phyloP scores from a whole-genome alignment of 805 yeast species.

The Yarrowia hollandica region DNA sequence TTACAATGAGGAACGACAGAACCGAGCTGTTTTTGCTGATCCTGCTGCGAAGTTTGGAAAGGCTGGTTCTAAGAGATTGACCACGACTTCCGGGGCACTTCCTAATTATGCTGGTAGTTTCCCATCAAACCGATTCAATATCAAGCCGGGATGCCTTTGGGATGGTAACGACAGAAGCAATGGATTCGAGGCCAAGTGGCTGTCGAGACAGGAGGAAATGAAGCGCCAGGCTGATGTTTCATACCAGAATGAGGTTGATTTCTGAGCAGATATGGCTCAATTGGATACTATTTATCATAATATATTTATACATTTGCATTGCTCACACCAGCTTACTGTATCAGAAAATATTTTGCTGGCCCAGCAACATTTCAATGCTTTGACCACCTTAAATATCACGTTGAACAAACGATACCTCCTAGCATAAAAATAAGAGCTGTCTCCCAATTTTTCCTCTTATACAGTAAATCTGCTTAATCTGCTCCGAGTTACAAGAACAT shows the following conservation, averaged over 20 bases:
- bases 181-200: constrained; percentile 19
- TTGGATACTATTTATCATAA: not conserved
- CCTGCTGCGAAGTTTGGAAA: constrained; percentile 20
- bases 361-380: too few species aligned
- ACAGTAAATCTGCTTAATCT: too few species aligned
- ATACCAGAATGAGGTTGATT: constrained; percentile 22
- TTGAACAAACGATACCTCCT: too few species aligned
- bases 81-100: not conserved
- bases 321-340: not conserved
- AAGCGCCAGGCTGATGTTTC: constrained; percentile 1
- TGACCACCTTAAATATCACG: too few species aligned
- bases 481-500: too few species aligned
- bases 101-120: not conserved
- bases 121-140: constrained; percentile 17
- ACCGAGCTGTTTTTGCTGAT: constrained; percentile 5
- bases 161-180: constrained; percentile 11
- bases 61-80: not conserved
- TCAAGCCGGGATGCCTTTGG: constrained; percentile 22
- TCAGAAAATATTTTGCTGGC: too few species aligned
- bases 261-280: not conserved
- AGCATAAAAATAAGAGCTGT: too few species aligned
- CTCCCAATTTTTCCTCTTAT: too few species aligned
- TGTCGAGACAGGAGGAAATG: constrained; percentile 7
- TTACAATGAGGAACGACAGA: constrained; percentile 23
- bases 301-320: not conserved